phyloP scores from a whole-genome alignment of 2,329 filamentous ascomycete species.

The Ophiostoma angusticollis region DNA sequence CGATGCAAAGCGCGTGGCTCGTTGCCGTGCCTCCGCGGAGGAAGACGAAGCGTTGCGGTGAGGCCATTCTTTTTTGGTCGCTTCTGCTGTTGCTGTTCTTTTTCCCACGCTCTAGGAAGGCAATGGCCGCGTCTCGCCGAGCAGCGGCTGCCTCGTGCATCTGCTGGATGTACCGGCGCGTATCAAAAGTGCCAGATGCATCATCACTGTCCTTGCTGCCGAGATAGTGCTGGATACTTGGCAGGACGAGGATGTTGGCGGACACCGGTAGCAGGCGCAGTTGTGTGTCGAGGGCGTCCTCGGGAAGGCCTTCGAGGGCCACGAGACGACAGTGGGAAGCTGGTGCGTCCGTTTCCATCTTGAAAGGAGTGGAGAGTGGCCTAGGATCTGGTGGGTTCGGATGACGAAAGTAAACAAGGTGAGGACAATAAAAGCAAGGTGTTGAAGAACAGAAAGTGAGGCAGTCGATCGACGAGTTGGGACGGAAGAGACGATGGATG shows the following conservation, averaged over 20 bases:
- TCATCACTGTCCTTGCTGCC: constrained; percentile 18
- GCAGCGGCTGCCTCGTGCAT: constrained; percentile 37
- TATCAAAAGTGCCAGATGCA: constrained; percentile 19
- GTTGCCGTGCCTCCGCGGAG: constrained; percentile 45
- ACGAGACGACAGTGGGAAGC: constrained; percentile 37
- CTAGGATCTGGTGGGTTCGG: too few relatives aligned
- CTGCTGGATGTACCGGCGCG: constrained; percentile 30
- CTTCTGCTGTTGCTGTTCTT: constrained; percentile 8
- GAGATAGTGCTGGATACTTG: constrained; percentile 36
- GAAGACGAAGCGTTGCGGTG: constrained; percentile 33
- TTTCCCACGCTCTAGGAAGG: constrained; percentile 41
- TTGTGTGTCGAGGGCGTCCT: constrained; percentile 43
- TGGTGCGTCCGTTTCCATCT: constrained; percentile 3
- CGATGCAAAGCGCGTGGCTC: constrained; percentile 41
- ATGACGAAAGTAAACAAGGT: too few relatives aligned
- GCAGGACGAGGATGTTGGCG: constrained; percentile 43
- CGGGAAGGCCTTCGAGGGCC: constrained; percentile 43
- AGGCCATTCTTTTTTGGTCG: too few relatives aligned
- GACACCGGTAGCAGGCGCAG: constrained; percentile 47
- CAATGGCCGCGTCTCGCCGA: constrained; percentile 34
- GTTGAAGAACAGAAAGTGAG: too few relatives aligned
- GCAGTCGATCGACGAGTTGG: too few relatives aligned
- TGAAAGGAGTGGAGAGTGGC: too few relatives aligned
- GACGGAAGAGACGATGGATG: not conserved
- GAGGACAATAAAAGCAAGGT: too few relatives aligned